Conservation (phyloP, 2,329 filamentous ascomycete species). For the Penicillium nordicum region DNA sequence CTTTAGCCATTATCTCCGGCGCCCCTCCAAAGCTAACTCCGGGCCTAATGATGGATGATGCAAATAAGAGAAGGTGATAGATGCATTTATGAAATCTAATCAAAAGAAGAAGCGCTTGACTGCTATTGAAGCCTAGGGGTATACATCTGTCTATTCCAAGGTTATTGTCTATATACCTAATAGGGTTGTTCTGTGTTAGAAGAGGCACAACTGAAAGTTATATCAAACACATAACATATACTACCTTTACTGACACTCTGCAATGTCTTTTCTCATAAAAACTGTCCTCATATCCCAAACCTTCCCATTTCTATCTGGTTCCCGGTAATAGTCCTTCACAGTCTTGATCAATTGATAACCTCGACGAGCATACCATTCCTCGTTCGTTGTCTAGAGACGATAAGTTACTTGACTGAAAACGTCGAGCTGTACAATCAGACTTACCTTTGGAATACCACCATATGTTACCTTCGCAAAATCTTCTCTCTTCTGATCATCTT, state of each 20-base stretch:
- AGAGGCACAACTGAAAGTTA: not conserved
- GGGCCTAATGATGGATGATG: no score
- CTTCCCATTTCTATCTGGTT: constrained; percentile 12
- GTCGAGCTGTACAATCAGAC: not conserved
- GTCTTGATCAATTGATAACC: constrained; percentile 19
- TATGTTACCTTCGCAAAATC: constrained; percentile 14
- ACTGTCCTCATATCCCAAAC: constrained; percentile 17
- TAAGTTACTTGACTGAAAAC: not conserved
- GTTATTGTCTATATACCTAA: not conserved
- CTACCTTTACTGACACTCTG: not conserved
- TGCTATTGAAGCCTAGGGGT: not conserved
- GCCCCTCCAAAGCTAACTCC: no score
- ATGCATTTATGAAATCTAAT: no score
- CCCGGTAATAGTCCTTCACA: constrained; percentile 16
- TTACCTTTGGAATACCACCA: constrained; percentile 17
- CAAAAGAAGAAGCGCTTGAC: no score
- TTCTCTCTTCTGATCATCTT: constrained; percentile 16
- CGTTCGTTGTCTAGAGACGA: constrained; percentile 10
- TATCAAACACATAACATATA: not conserved
- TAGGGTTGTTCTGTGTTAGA: no score
- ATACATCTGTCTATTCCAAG: not conserved
- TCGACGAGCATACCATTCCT: constrained; percentile 23
- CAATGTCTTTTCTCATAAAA: constrained; percentile 24
- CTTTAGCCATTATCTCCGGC: not conserved
- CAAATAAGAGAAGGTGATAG: no score